These are phyloP conservation scores for Cairneyella variabilis DNA, from an alignment of 495 filamentous ascomycete genomes.

Conservation along the genomic window DNA sequence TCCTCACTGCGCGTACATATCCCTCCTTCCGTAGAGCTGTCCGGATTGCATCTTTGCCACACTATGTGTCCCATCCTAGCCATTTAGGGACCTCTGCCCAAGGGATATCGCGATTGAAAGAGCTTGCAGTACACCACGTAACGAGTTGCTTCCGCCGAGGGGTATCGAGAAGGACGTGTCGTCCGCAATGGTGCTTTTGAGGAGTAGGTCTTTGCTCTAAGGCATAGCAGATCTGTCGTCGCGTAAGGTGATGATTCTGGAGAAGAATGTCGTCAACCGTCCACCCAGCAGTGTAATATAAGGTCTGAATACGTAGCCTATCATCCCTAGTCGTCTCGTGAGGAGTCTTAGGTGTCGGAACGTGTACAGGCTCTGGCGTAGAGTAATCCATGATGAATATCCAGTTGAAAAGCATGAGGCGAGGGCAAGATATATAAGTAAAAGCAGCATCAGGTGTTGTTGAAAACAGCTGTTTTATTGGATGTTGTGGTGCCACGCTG, in stretches of 20 bases:
- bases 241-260: not conserved
- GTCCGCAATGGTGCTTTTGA: not conserved
- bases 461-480: too few species aligned
- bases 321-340: not conserved
- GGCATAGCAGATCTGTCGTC: not conserved
- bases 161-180: not conserved
- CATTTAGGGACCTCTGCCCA: not conserved
- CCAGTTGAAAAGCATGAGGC: too few species aligned
- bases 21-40: slow-evolving; percentile 26
- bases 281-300: not conserved
- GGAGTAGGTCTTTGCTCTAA: not conserved
- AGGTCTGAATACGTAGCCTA: not conserved
- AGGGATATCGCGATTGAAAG: not conserved
- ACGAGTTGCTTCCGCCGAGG: not conserved
- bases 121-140: not conserved
- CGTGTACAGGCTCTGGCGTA: too few species aligned
- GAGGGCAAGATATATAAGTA: too few species aligned
- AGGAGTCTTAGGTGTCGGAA: not conserved
- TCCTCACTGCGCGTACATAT: slow-evolving; percentile 26
- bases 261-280: not conserved
- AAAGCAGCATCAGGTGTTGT: too few species aligned
- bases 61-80: not conserved
- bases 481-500: too few species aligned
- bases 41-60: slow-evolving; percentile 10
- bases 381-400: too few species aligned